Evolutionary conservation across 164 flowering plant species (phyloP).

Genomic region (Platanus orientalis): DNA sequence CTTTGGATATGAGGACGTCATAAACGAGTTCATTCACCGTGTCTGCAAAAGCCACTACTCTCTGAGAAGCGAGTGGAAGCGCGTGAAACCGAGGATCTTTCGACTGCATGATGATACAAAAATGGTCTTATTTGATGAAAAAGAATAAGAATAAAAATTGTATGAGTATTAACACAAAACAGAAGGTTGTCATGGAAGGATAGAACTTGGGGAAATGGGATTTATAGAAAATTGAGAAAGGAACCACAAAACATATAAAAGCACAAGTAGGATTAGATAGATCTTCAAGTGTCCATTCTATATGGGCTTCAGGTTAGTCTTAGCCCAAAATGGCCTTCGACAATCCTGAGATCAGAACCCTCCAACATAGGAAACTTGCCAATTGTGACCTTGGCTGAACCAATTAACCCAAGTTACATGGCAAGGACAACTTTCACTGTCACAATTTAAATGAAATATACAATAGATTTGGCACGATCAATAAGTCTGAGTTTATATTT

Average conservation of each 20-base stretch:
- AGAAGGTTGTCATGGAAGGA: background rate
- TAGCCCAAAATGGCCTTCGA: background rate
- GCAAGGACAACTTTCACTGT: background rate
- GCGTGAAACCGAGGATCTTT: slow-evolving; percentile 99
- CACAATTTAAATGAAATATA: background rate
- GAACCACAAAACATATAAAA: background rate
- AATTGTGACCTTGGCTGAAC: too few species aligned
- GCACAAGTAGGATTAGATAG: background rate
- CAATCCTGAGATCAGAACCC: background rate
- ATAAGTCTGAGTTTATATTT: too few species aligned
- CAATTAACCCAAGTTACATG: too few species aligned
- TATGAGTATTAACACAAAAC: too few species aligned
- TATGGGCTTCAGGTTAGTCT: background rate
- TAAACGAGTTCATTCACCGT: slow-evolving; percentile 95
- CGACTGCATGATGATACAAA: slow-evolving; percentile 54
- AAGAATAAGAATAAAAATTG: background rate
- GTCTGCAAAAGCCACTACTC: slow-evolving; percentile 90
- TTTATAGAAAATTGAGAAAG: background rate
- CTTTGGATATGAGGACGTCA: slow-evolving; percentile 96
- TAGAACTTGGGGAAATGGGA: background rate
- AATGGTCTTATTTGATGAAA: slow-evolving; percentile 8
- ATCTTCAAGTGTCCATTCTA: background rate
- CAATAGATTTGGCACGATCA: background rate
- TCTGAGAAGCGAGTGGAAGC: slow-evolving; percentile 86
- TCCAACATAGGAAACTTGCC: too few species aligned